phyloP scores from a whole-genome alignment of 2,329 filamentous ascomycete genomes.

The Emmonsiellopsis sp. region DNA sequence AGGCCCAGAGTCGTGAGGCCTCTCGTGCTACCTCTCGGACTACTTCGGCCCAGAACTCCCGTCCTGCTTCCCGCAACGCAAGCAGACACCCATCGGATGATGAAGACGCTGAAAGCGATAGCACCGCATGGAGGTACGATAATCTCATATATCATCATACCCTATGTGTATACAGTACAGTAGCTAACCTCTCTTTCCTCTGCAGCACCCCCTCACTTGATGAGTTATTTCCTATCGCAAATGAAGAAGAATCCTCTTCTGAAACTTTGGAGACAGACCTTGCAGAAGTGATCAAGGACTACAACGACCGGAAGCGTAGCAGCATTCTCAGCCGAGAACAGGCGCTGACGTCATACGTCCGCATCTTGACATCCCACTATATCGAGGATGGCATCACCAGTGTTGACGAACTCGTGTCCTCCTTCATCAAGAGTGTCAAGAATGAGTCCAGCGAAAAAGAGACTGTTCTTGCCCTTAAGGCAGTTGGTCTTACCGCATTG shows the following conservation, averaged over 20 bases:
- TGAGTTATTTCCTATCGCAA: slow-evolving; percentile 43
- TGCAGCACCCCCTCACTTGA: slow-evolving; percentile 57
- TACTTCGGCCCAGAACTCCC: slow-evolving; percentile 43
- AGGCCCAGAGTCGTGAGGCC: slow-evolving; percentile 36
- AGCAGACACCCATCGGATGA: slow-evolving; percentile 51
- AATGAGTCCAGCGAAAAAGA: slow-evolving; percentile 60
- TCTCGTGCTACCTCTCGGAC: slow-evolving; percentile 45
- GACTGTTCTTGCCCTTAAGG: slow-evolving; percentile 59
- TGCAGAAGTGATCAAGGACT: slow-evolving; percentile 57
- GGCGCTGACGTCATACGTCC: slow-evolving; percentile 51
- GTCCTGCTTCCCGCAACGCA: slow-evolving; percentile 43
- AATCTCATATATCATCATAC: slow-evolving; percentile 6
- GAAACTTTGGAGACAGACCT: slow-evolving; percentile 55
- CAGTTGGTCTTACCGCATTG: slow-evolving; percentile 60
- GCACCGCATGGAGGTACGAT: slow-evolving; percentile 47
- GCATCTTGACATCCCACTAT: slow-evolving; percentile 59
- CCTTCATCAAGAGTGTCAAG: slow-evolving; percentile 62
- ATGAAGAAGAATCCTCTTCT: slow-evolving; percentile 42
- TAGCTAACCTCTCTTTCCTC: slow-evolving; percentile 4
- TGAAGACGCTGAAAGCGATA: slow-evolving; percentile 47
- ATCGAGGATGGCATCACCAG: slow-evolving; percentile 52
- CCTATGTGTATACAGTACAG: not conserved
- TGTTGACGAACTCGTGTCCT: slow-evolving; percentile 52
- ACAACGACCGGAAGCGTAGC: slow-evolving; percentile 69
- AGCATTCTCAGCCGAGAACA: slow-evolving; percentile 61